phyloP scores from a whole-genome alignment of 2,329 filamentous ascomycete species.

The Cyphellophora europaea region DNA sequence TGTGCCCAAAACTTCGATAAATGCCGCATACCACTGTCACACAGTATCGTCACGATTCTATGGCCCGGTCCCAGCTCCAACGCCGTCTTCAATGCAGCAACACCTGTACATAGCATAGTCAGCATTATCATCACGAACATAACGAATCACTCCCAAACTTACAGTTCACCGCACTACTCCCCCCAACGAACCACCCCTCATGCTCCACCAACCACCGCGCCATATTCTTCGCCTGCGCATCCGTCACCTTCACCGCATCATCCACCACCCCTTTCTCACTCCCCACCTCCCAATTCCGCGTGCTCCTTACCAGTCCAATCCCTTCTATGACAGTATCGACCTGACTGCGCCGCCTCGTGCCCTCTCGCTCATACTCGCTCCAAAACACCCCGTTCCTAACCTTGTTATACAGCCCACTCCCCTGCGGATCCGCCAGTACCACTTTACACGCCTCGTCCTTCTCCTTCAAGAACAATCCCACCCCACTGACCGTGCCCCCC shows the following conservation, averaged over 20 bases:
- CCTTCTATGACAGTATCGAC: constrained; percentile 96
- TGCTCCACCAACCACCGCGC: constrained; percentile 93
- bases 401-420: constrained; percentile 86
- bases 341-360: constrained; percentile 78
- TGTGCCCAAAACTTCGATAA: constrained; percentile 43
- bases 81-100: constrained; percentile 38
- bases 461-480: constrained; percentile 74
- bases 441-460: constrained; percentile 44
- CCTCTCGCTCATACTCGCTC: constrained; percentile 76
- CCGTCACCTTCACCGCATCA: constrained; percentile 79
- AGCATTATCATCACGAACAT: not conserved
- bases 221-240: constrained; percentile 85
- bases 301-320: constrained; percentile 91
- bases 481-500: constrained; percentile 84
- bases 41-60: constrained; percentile 38
- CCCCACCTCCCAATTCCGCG: constrained; percentile 82
- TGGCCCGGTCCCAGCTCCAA: constrained; percentile 38
- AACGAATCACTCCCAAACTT: constrained; percentile 23
- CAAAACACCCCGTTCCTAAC: constrained; percentile 95
- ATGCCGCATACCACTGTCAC: constrained; percentile 41
- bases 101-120: constrained; percentile 24
- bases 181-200: constrained; percentile 89
- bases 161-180: constrained; percentile 95
- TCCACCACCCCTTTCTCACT: constrained; percentile 63
- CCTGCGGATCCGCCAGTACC: constrained; percentile 86